Conservation (phyloP, 768 basidiomycete species). For the Mrakia blollopis region DNA sequence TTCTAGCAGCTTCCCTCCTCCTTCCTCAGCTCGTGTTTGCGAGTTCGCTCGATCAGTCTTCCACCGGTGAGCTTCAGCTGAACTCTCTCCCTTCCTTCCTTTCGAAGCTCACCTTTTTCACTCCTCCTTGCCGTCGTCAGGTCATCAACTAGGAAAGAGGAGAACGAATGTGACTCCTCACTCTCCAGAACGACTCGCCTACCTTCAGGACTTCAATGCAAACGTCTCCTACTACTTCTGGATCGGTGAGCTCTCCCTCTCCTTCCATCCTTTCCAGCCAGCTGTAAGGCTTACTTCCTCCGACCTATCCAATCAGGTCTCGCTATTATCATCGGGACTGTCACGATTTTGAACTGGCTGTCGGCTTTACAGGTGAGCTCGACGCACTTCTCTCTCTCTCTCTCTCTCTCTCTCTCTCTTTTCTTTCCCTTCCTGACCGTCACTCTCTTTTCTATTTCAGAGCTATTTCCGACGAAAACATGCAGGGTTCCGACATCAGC, state of each 20-base stretch:
- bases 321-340: conserved; percentile 25
- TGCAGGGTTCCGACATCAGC: conserved; percentile 16
- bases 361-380: conserved; percentile 22
- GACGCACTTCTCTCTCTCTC: background rate
- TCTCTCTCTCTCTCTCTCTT: background rate
- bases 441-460: background rate
- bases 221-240: conserved; percentile 29
- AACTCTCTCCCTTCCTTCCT: background rate
- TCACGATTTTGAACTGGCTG: conserved; percentile 19
- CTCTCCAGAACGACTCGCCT: conserved; percentile 21
- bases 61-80: background rate
- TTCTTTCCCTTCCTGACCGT: background rate
- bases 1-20: background rate
- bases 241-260: conserved; percentile 4
- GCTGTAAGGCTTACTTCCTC: background rate
- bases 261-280: background rate
- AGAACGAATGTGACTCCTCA: conserved; percentile 12
- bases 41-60: background rate
- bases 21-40: background rate
- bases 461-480: conserved; percentile 19
- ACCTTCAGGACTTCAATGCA: conserved; percentile 30
- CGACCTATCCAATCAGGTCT: background rate
- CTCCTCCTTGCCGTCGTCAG: background rate
- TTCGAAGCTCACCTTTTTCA: background rate
- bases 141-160: background rate